A percentile compares a stretch with the other conserved stretches of the same genome.
Evolutionary conservation across 2,329 filamentous ascomycete species (phyloP).

Genomic region (Ilyonectria robusta): DNA sequence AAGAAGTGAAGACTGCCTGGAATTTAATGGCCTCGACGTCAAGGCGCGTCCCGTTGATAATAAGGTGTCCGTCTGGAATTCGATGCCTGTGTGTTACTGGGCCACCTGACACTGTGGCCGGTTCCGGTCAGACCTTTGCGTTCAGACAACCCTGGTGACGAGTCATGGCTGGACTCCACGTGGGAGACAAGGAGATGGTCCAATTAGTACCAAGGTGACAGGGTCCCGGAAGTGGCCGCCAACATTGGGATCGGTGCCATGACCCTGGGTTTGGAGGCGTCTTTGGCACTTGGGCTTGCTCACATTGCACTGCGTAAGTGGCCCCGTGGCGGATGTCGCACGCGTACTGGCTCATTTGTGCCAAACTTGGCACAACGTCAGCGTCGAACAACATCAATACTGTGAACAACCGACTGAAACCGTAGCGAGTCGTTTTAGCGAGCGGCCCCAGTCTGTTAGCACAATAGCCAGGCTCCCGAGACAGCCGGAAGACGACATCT

Average conservation of each 20-base stretch:
- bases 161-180: slow-evolving; percentile 40
- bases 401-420: neutral
- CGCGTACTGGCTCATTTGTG: neutral
- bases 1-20: neutral
- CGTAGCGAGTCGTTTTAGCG: neutral
- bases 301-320: slow-evolving; percentile 2
- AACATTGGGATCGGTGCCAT: slow-evolving; percentile 31
- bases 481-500: slow-evolving; percentile 2
- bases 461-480: neutral
- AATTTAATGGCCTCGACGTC: neutral
- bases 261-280: neutral
- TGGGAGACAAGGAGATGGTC: slow-evolving; percentile 31
- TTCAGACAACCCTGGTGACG: slow-evolving; percentile 15
- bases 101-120: slow-evolving; percentile 32
- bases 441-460: neutral
- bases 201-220: slow-evolving; percentile 7
- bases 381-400: neutral
- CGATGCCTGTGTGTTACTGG: slow-evolving; percentile 5
- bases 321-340: neutral
- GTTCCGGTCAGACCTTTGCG: slow-evolving; percentile 13
- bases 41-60: neutral
- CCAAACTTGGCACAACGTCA: slow-evolving; percentile 7
- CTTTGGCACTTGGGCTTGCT: neutral
- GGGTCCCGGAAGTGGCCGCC: slow-evolving; percentile 7
- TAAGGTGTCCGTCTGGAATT: neutral